Base-by-base conservation (phyloP, 1,139 yeast species). In the Sugiyamaella paludigena region DNA sequence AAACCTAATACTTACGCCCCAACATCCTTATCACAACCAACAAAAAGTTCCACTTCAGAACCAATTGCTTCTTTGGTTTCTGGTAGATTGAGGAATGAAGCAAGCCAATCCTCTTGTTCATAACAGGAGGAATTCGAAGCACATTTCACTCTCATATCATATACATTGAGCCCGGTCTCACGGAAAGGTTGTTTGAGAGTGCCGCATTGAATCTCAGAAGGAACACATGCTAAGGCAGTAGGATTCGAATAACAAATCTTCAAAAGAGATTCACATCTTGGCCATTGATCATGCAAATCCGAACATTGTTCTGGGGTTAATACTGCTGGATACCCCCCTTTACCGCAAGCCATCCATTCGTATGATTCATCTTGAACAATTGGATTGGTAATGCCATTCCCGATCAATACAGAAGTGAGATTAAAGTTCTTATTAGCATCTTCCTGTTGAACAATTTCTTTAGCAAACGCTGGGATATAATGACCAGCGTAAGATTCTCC, bases 341-440 rank as follows among this genome's bases (percentile, higher is more conserved):
- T 75, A 58, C 97, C 96, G 71, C 98, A 92, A 9, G 97, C 98
- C 98, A 92, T 92, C 68, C 95, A 95, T 72, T 87, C 86, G 71
- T 88, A 92, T 69, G 82, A 82, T 60, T 84, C 85, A 69, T 85
- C 87, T 73, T 92, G 98, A 55, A 82, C 81, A 67, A 87, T 79
- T 12, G 96, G 91, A 70, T 92, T 98, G 48, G 97, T 89, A 65
- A 92, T 80, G 51, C 98, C 98, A 67, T 92, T 92, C 65, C 98
- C 98, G 64, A 92, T 91, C 70, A 92, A 72, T 38, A 92, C 88
- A 6, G 97, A 87, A 26, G 91, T 77, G 66, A 92, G 78, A 68
- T 89, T 81, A 74, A 91, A 91, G 53, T 81, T 76, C 68, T 28
- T 45, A 34, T 15, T 84, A 15, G 40, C 36, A 62, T 55, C 51